A percentile compares a stretch with the other conserved stretches of the same genome.
Conservation (phyloP, 2,329 filamentous ascomycete species). For the Botryotinia narcissicola region DNA sequence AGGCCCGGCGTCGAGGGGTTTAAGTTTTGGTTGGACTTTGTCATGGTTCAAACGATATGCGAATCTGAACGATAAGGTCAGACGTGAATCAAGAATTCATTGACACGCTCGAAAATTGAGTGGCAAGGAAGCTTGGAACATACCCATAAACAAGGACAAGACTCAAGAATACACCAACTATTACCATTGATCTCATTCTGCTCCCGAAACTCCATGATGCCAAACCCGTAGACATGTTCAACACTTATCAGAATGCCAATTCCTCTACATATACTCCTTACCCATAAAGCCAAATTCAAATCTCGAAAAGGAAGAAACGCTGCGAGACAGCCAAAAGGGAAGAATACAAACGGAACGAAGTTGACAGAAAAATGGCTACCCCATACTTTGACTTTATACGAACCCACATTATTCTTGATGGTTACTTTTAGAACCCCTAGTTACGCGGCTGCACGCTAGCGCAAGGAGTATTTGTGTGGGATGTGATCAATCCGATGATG, state of each 20-base stretch:
- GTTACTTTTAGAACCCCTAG: neutral
- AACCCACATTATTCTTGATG: neutral
- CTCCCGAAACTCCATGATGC: neutral
- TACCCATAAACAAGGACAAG: conserved; percentile 14
- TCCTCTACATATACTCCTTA: neutral
- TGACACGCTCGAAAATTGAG: too few species aligned
- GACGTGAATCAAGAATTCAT: neutral
- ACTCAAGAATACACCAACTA: neutral
- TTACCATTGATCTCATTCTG: neutral
- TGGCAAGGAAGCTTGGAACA: neutral
- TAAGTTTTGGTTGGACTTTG: neutral
- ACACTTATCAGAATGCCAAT: neutral
- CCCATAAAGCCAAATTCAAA: neutral
- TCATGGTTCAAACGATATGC: conserved; percentile 8
- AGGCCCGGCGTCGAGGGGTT: neutral
- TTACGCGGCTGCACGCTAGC: neutral
- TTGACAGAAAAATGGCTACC: neutral
- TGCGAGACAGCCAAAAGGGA: neutral
- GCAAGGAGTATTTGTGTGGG: neutral
- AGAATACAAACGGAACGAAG: neutral
- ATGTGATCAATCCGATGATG: neutral
- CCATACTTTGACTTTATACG: neutral
- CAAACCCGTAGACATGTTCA: neutral
- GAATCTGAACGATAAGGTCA: neutral
- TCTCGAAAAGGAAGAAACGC: neutral